A percentile compares a stretch with the other conserved stretches of the same genome.
These are phyloP conservation scores for Herpetomonas tarakana DNA, from an alignment of 208 protist genomes.

Conservation along the genomic window DNA sequence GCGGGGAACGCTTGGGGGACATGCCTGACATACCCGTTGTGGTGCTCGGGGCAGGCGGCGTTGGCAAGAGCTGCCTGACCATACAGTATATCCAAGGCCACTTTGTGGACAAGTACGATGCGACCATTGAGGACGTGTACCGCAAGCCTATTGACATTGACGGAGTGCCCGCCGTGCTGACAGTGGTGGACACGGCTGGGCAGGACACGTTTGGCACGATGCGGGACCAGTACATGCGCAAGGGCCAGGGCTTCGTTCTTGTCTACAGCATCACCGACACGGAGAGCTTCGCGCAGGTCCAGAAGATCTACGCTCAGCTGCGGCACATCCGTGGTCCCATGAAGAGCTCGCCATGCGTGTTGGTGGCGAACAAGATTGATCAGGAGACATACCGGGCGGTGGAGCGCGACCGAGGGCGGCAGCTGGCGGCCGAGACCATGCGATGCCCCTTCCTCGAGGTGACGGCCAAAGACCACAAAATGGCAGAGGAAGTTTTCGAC, in stretches of 20 bases:
- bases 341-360: constrained; percentile 24
- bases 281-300: constrained; percentile 60
- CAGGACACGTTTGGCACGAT: constrained; percentile 91
- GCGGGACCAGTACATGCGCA: constrained; percentile 43
- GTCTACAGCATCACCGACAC: constrained; percentile 77
- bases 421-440: constrained; percentile 26
- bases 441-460: constrained; percentile 61
- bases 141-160: constrained; percentile 71
- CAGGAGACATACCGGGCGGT: constrained; percentile 37
- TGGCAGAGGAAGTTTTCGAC: constrained; percentile 46
- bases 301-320: constrained; percentile 31
- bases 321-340: constrained; percentile 11
- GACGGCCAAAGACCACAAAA: constrained; percentile 52
- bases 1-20: no score
- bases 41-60: constrained; percentile 46
- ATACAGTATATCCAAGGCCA: constrained; percentile 72
- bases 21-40: constrained; percentile 52
- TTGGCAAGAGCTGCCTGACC: constrained; percentile 72
- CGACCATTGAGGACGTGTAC: constrained; percentile 85
- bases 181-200: constrained; percentile 92
- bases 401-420: constrained; percentile 23
- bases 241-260: constrained; percentile 51
- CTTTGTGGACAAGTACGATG: constrained; percentile 66
- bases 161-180: constrained; percentile 70
- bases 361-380: constrained; percentile 73